Evolutionary conservation across 1,284 basidiomycete genomes (phyloP).

Genomic region (Moesziomyces sp.): DNA sequence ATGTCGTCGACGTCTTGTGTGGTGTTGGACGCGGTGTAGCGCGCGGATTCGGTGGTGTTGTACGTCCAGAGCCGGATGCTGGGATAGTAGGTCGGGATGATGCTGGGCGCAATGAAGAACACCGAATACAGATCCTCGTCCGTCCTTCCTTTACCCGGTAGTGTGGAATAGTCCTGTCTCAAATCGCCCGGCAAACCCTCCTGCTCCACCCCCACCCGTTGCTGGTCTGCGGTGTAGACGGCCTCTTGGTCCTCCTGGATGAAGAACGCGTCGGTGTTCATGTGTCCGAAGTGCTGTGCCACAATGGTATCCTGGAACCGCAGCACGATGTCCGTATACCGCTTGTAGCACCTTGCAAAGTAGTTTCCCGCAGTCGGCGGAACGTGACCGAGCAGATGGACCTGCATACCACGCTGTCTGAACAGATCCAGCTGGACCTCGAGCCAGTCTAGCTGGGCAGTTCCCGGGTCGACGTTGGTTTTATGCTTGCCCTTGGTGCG

Average conservation of each 20-base stretch:
- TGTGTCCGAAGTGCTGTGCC: constrained; percentile 84
- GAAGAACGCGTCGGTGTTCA: constrained; percentile 69
- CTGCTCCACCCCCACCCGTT: constrained; percentile 4
- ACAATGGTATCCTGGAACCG: constrained; percentile 90
- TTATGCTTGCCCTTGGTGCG: constrained; percentile 29
- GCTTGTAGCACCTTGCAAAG: constrained; percentile 82
- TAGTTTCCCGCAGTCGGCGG: constrained; percentile 84
- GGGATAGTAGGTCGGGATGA: constrained; percentile 90
- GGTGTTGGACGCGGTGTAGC: constrained; percentile 9
- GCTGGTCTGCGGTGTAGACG: constrained; percentile 6
- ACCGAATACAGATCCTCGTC: constrained; percentile 58
- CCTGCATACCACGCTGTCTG: constrained; percentile 80
- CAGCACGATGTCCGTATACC: constrained; percentile 82
- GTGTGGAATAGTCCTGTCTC: constrained; percentile 59
- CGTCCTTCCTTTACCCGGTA: constrained; percentile 56
- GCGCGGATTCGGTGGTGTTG: constrained; percentile 55
- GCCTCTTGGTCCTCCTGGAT: constrained; percentile 60
- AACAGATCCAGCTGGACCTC: constrained; percentile 83
- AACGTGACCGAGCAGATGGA: constrained; percentile 73
- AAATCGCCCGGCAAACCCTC: constrained; percentile 53
- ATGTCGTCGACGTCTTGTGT: not conserved
- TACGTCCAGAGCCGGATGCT: constrained; percentile 80
- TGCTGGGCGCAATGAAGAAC: constrained; percentile 66
- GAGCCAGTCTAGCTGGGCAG: constrained; percentile 78
- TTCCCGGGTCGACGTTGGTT: constrained; percentile 50